Evolutionary conservation across 352 stramenopile species (phyloP), one percentile per base, ranked within the genome.

Genomic region (Phytopythium sindhum): DNA sequence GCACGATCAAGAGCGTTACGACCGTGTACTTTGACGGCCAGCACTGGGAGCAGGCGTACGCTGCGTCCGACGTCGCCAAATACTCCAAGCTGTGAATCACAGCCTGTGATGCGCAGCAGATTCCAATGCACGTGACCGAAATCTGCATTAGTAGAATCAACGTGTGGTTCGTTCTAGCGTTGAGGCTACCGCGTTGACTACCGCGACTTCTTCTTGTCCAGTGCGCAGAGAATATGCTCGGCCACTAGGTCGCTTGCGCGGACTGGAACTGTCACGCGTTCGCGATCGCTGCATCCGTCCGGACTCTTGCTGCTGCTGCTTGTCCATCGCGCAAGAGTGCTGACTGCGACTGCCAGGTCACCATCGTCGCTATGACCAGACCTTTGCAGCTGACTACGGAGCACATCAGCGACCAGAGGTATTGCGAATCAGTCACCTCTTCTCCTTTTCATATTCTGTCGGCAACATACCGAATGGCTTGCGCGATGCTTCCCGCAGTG

Each of bases 11-110:
- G 23, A 78, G 73, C 33, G 66, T 93, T 67, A 86, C 74, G 48
- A 73, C 89, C 41, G 53, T 80, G n/a, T 65, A 37, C 23, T 96
- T 93, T 47, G 81, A 95, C 59, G 84, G 88, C 4, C 54, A 84
- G 44, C 88, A 94, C 69, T 94, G 84, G 86, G 86, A 94, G 41
- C 19, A 63, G 19, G 51, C 71, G 28, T 72, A 69, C 64, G 71
- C 70, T 28, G 64, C 14, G 28, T 78, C 74, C n/a, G 71, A 74
- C 31, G 74, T 82, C 19, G 24, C 66, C 64, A 75, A 77, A 62
- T 73, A 74, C 48, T 82, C 71, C 41, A 80, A 78, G 61, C 60
- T 63, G 15, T 61, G 33, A 66, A 26, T 4, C 31, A 21, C 41
- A 23, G 4, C 14, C n/a, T n/a, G n/a, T n/a, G n/a, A n/a, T n/a